Base-by-base conservation (phyloP, 2,329 filamentous ascomycete genomes). In the Cytospora piceicola region DNA sequence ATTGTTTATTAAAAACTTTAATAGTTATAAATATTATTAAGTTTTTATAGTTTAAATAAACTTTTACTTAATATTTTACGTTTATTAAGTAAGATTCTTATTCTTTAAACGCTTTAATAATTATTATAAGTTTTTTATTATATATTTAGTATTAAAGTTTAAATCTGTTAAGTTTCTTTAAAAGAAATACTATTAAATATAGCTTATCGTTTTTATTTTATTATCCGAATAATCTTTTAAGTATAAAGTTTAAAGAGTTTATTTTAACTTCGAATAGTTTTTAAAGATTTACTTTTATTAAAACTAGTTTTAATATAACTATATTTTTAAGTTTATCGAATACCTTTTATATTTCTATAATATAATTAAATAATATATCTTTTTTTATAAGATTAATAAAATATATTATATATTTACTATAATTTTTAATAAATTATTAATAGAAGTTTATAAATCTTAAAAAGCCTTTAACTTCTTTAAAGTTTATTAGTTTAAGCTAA, bases 401-500 rank as follows among this genome's bases (percentile, higher is more conserved):
- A 2, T 5, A 14, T 24, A 11, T 55, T 24, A 29, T 9, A 32
- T 42, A 12, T 46, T 15, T n/a, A 39, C 17, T 46, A 32, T 61
- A 61, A 0, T 46, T 55, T 27, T 39, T 61, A 55, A 54, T 61
- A 55, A 54, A 61, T 30, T 53, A 54, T 24, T 29, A 12, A 32
- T 61, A 61, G 7, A 61, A 61, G 20, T 60, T 61, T 42, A 53
- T 53, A 61, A 39, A 61, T 61, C 20, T 51, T 36, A 54, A 30
- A 17, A 54, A 54, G 27, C 14, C 9, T 57, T 27, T 2, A 17
- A 57, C 14, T 39, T 56, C 9, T 24, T 39, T 57, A 27, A 61
- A n/a, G 42, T 61, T 61, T 30, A 53, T 53, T 29, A 46, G 14
- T 8, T 14, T 34, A 4, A 20, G n/a, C n/a, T n/a, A 61, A 29